These are phyloP conservation scores for Neospermospora avenae DNA, from an alignment of 2,329 filamentous ascomycete genomes.

Conservation along the genomic window DNA sequence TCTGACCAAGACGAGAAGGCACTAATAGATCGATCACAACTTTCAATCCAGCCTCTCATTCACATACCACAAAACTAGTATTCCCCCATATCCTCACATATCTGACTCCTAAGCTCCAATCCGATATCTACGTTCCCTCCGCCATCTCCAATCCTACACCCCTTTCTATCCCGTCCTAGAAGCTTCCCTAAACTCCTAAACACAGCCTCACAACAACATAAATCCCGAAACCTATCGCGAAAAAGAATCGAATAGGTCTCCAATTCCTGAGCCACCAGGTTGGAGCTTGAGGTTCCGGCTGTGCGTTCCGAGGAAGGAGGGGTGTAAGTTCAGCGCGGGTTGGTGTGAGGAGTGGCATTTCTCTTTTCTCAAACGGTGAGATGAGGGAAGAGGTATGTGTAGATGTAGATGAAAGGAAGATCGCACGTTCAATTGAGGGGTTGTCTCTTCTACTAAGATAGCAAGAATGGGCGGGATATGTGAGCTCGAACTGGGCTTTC, in stretches of 20 bases:
- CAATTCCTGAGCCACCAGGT: slow-evolving; percentile 3
- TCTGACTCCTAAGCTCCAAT: slow-evolving; percentile 17
- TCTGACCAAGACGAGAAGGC: no score
- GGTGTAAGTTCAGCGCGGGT: not conserved
- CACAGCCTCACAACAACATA: not conserved
- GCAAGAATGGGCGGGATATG: not conserved
- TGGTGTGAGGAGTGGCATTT: not conserved
- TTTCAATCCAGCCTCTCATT: no score
- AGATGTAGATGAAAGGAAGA: no score
- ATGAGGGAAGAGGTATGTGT: no score
- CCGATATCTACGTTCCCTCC: not conserved
- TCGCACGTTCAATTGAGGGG: no score
- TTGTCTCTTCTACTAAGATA: no score
- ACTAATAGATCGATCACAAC: no score
- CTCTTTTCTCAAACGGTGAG: no score
- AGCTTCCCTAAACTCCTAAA: not conserved
- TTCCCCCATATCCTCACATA: slow-evolving; percentile 12
- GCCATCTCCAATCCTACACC: no score
- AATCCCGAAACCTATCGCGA: not conserved
- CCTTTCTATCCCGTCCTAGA: not conserved
- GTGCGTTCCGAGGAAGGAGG: not conserved
- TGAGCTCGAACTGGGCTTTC: not conserved
- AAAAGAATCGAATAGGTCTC: not conserved
- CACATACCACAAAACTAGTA: slow-evolving; percentile 12
- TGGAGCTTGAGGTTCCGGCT: not conserved